Percentiles rank a stretch among this genome's conserved stretches.
Evolutionary conservation across 2,329 filamentous ascomycete species (phyloP).

Genomic region (Cadophora luteo-olivacea): DNA sequence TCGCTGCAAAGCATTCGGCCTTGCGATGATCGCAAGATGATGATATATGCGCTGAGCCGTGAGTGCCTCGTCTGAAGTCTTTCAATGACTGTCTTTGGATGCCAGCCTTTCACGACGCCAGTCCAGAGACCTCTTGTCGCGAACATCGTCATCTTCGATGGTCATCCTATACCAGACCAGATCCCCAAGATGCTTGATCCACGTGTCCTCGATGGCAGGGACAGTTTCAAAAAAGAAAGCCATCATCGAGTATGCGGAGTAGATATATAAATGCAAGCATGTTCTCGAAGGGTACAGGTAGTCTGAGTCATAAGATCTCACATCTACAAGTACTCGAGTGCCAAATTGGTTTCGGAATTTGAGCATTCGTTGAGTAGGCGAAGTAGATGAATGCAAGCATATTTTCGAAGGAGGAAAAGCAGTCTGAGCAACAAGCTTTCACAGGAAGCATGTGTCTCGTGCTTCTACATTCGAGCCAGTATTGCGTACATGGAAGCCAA

Average conservation of each 20-base stretch:
- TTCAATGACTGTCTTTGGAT: too few species aligned
- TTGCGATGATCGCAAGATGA: too few species aligned
- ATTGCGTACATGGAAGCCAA: constrained; percentile 79
- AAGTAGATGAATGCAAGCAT: constrained; percentile 92
- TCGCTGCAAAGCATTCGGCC: too few species aligned
- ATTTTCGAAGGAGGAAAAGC: constrained; percentile 80
- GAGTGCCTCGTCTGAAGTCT: too few species aligned
- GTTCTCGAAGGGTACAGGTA: too few species aligned
- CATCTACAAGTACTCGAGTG: too few species aligned
- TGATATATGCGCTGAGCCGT: too few species aligned
- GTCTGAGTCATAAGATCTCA: too few species aligned
- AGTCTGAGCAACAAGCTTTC: constrained; percentile 73
- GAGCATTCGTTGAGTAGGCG: constrained; percentile 83
- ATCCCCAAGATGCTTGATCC: constrained; percentile 87
- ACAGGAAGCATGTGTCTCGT: constrained; percentile 85
- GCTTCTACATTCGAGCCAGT: constrained; percentile 92
- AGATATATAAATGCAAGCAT: too few species aligned
- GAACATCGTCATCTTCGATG: neutral
- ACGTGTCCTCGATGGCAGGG: constrained; percentile 81
- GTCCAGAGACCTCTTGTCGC: neutral
- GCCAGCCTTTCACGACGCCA: too few species aligned
- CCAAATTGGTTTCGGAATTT: too few species aligned
- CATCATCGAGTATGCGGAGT: constrained; percentile 76
- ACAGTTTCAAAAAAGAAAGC: constrained; percentile 86
- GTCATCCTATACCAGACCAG: constrained; percentile 86